phyloP scores from a whole-genome alignment of 2,329 filamentous ascomycete species.

The Thyridium curvatum region DNA sequence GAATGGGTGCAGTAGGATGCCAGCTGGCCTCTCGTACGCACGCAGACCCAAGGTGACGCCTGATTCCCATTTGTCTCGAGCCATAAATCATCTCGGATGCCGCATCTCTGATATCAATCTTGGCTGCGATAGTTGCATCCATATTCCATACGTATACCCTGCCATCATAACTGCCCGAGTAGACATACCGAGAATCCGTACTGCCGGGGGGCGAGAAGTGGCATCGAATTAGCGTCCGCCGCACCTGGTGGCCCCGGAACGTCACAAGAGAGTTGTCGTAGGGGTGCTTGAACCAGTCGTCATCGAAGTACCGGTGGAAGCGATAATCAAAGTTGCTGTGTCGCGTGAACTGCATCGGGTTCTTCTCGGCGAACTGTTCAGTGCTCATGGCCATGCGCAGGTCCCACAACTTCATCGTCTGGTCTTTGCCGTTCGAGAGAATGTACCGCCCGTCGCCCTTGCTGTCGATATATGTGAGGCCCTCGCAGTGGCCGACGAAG shows the following conservation, averaged over 20 bases:
- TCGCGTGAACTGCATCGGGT: constrained; percentile 48
- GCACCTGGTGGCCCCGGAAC: constrained; percentile 82
- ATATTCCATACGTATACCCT: constrained; percentile 90
- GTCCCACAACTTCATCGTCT: constrained; percentile 97
- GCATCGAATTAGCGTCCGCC: constrained; percentile 86
- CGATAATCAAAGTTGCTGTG: constrained; percentile 79
- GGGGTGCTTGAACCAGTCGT: constrained; percentile 65
- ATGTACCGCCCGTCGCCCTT: constrained; percentile 74
- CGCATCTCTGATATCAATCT: constrained; percentile 69
- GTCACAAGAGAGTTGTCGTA: constrained; percentile 90
- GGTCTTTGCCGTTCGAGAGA: constrained; percentile 90
- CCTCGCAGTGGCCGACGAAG: constrained; percentile 61
- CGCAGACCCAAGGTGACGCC: constrained; percentile 63
- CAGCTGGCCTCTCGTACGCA: constrained; percentile 85
- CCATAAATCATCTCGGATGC: constrained; percentile 32
- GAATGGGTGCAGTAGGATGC: constrained; percentile 78
- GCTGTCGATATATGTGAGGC: constrained; percentile 63
- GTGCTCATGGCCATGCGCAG: constrained; percentile 81
- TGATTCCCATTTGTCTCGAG: constrained; percentile 10
- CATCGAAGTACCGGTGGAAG: constrained; percentile 57
- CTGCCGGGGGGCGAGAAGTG: constrained; percentile 87
- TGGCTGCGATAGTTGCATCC: constrained; percentile 71
- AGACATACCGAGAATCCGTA: constrained; percentile 87
- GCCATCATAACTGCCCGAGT: constrained; percentile 84
- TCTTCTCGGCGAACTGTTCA: constrained; percentile 50